Evolutionary conservation across 768 basidiomycete species (phyloP).

Genomic region (Lanmaoa rubissima): DNA sequence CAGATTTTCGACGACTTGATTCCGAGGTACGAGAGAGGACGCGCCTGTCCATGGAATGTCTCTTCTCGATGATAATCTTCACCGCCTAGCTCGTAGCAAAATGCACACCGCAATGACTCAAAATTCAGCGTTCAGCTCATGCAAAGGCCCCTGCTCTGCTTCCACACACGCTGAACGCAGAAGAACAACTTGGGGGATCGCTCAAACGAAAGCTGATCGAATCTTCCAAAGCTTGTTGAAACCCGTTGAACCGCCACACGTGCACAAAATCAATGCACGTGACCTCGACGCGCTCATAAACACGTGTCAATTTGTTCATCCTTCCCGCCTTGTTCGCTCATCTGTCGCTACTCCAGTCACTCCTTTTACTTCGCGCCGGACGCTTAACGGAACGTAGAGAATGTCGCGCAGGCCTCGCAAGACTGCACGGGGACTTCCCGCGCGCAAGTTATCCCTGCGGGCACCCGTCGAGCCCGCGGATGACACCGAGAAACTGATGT

Average conservation of each 20-base stretch:
- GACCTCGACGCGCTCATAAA: slow-evolving; percentile 22
- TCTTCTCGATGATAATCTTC: background rate
- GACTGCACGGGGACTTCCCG: background rate
- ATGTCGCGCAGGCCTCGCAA: slow-evolving; percentile 22
- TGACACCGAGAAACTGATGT: slow-evolving; percentile 25
- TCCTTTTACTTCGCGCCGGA: slow-evolving; percentile 28
- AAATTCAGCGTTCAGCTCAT: slow-evolving; percentile 6
- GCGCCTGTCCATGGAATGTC: slow-evolving; percentile 45
- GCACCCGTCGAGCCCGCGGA: slow-evolving; percentile 6
- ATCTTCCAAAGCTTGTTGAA: too few relatives aligned
- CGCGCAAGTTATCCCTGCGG: slow-evolving; percentile 12
- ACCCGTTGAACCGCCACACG: background rate
- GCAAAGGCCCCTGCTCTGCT: background rate
- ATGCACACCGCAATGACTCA: slow-evolving; percentile 1
- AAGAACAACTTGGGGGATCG: background rate
- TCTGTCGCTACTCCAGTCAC: slow-evolving; percentile 16
- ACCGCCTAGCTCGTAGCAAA: background rate
- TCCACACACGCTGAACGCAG: background rate
- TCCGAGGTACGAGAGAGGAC: slow-evolving; percentile 22
- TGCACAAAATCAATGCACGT: slow-evolving; percentile 32
- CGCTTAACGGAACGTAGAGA: slow-evolving; percentile 15
- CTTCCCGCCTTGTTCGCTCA: slow-evolving; percentile 1
- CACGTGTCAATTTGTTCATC: slow-evolving; percentile 23
- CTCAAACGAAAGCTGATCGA: background rate
- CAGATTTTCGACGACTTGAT: slow-evolving; percentile 8